Percentiles rank a stretch among this genome's conserved stretches.
These are phyloP conservation scores for Gonium pectorale DNA, from an alignment of 139 green algal species.

Conservation along the genomic window DNA sequence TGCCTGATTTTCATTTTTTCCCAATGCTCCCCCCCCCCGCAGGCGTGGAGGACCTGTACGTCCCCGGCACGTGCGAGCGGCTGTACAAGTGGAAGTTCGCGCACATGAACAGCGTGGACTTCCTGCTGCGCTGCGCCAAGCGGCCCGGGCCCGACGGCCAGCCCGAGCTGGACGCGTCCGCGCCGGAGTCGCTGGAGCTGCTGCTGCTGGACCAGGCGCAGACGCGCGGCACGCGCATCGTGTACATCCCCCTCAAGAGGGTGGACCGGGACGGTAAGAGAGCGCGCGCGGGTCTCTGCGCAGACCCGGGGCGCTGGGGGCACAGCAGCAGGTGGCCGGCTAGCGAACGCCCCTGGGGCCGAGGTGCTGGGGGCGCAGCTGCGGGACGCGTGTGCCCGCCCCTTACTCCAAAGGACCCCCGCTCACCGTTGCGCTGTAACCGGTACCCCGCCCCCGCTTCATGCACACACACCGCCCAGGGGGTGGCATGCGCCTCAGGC, in stretches of 20 bases:
- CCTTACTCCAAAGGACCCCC: too few species aligned
- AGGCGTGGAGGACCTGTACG: constrained; percentile 80
- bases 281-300: too few species aligned
- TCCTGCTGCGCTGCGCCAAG: constrained; percentile 62
- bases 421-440: too few species aligned
- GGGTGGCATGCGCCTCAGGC: too few species aligned
- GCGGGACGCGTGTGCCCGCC: too few species aligned
- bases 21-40: not conserved
- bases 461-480: too few species aligned
- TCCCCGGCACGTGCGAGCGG: constrained; percentile 81
- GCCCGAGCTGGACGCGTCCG: not conserved
- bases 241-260: not conserved
- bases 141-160: not conserved
- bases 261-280: not conserved
- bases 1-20: not conserved
- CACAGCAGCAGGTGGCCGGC: too few species aligned
- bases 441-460: too few species aligned
- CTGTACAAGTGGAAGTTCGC: constrained; percentile 99
- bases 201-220: constrained; percentile 27
- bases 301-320: too few species aligned
- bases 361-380: too few species aligned
- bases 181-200: constrained; percentile 7
- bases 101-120: constrained; percentile 97
- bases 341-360: too few species aligned
- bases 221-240: not conserved